Base-by-base conservation (phyloP, 257 asterid genomes). In the Lithospermum erythrorhizon region DNA sequence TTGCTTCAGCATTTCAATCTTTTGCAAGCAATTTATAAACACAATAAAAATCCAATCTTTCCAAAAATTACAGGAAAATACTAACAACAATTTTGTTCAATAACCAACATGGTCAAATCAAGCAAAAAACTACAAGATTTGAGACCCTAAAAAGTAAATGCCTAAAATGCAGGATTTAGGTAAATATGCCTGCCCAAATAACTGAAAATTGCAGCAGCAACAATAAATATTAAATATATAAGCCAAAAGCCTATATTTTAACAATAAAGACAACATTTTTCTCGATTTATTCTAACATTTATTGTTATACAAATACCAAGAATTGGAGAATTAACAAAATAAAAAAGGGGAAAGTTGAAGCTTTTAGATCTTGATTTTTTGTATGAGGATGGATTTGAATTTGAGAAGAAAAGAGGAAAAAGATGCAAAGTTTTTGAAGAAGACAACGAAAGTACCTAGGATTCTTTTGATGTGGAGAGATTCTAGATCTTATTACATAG, bases 1-100 rank as follows among this genome's bases (percentile, higher is more conserved):
- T 69, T 82, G 87, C 77, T 83, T 87, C 95, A 83, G 82, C 95
- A 87, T 86, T 76, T 52, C 21, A 9, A 49, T 49, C 2, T 2
- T 71, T 66, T 65, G 61, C 53, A 25, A 14, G 48, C 52, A 59
- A 57, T 13, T 13, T 15, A 32, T 27, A 30, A 17, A 53, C 41
- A 54, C 23, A 60, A 32, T 58, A 14, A 61, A 22, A 27, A 14
- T 19, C 9, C n/a, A 47, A 14, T 6, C 22, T 9, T 20, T 24
- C 21, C 30, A 19, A 24, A 52, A 3, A 18, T 5, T n/a, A 52
- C 11, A 20, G 1, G 55, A 52, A 20, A 18, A 52, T 11, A 41
- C 18, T 41, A 41, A 18, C 18, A 41, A 41, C 49, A 17, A 17
- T 14, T 41, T 41, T 41, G 16, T 11, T 41, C 49, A 35, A 35